Conservation (phyloP, 2,329 filamentous ascomycete genomes). For the Colletotrichum higginsianum region DNA sequence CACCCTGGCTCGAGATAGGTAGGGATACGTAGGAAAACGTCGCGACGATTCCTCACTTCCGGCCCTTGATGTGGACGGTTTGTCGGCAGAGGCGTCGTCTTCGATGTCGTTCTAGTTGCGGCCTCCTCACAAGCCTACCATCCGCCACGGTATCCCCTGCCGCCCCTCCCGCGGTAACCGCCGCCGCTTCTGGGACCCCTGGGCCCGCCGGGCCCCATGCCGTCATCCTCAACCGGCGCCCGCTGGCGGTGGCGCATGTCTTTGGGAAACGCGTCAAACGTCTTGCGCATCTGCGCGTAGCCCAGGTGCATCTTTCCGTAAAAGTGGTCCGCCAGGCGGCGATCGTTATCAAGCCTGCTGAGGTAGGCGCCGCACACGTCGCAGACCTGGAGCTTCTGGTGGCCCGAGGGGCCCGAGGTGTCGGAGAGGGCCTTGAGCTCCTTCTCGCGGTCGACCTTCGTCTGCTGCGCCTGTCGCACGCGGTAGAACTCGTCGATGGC, state of each 20-base stretch:
- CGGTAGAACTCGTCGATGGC: slow-evolving; percentile 92
- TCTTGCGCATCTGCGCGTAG: slow-evolving; percentile 98
- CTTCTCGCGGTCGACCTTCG: slow-evolving; percentile 86
- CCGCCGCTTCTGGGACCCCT: slow-evolving; percentile 69
- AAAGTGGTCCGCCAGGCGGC: slow-evolving; percentile 94
- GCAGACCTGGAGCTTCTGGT: slow-evolving; percentile 98
- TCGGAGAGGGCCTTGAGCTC: slow-evolving; percentile 93
- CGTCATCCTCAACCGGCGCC: slow-evolving; percentile 65
- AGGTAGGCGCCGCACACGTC: slow-evolving; percentile 98
- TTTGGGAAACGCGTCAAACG: slow-evolving; percentile 87
- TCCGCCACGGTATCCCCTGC: slow-evolving; percentile 64
- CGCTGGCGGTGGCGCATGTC: slow-evolving; percentile 83
- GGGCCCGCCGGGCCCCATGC: slow-evolving; percentile 62
- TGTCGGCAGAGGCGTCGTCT: not conserved
- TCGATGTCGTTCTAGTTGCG: not conserved
- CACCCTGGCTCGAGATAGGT: not conserved
- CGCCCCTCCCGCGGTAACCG: slow-evolving; percentile 66
- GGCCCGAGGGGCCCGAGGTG: slow-evolving; percentile 91
- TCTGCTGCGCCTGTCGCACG: slow-evolving; percentile 82
- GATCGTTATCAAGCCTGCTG: slow-evolving; percentile 92
- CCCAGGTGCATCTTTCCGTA: slow-evolving; percentile 99
- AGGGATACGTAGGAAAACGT: not conserved
- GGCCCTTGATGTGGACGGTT: not conserved
- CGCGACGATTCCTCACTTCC: not conserved
- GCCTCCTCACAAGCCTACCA: slow-evolving; percentile 56